phyloP scores from a whole-genome alignment of 2,329 filamentous ascomycete species.

The Pseudogymnoascus sp. region DNA sequence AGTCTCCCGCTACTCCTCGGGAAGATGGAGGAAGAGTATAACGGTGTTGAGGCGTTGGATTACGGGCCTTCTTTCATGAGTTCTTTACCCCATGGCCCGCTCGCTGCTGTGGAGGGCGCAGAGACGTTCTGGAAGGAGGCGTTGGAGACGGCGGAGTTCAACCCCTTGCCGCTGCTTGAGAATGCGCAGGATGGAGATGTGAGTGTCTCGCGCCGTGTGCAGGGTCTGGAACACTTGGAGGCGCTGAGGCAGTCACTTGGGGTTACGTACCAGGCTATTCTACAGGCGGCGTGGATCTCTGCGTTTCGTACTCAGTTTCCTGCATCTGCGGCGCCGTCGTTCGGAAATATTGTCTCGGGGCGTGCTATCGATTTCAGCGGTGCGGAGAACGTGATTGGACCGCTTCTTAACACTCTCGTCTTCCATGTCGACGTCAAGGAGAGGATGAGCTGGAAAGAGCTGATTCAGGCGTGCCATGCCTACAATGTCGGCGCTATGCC shows the following conservation, averaged over 20 bases:
- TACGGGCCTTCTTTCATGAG: constrained; percentile 53
- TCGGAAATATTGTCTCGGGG: constrained; percentile 74
- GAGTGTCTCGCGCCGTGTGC: constrained; percentile 24
- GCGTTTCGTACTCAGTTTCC: constrained; percentile 46
- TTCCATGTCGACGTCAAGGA: constrained; percentile 44
- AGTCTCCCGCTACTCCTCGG: constrained; percentile 63
- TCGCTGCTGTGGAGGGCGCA: constrained; percentile 41
- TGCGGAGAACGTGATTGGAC: constrained; percentile 63
- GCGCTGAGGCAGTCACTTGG: constrained; percentile 47
- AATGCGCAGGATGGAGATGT: constrained; percentile 16
- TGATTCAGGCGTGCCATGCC: constrained; percentile 57
- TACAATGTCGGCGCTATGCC: constrained; percentile 60
- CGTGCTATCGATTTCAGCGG: constrained; percentile 59
- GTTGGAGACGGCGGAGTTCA: constrained; percentile 30
- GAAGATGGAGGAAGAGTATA: constrained; percentile 46
- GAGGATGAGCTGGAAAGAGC: constrained; percentile 46
- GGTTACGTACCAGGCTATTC: constrained; percentile 69
- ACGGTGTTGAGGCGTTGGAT: constrained; percentile 19
- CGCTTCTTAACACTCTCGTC: constrained; percentile 84
- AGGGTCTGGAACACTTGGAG: constrained; percentile 38
- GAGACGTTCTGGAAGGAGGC: constrained; percentile 60
- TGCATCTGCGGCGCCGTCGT: constrained; percentile 35
- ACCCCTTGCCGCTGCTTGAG: constrained; percentile 24
- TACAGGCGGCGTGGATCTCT: constrained; percentile 66
- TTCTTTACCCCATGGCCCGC: constrained; percentile 59